Base-by-base conservation (phyloP, 1,139 yeast genomes). In the Lodderomyces beijingensis region DNA sequence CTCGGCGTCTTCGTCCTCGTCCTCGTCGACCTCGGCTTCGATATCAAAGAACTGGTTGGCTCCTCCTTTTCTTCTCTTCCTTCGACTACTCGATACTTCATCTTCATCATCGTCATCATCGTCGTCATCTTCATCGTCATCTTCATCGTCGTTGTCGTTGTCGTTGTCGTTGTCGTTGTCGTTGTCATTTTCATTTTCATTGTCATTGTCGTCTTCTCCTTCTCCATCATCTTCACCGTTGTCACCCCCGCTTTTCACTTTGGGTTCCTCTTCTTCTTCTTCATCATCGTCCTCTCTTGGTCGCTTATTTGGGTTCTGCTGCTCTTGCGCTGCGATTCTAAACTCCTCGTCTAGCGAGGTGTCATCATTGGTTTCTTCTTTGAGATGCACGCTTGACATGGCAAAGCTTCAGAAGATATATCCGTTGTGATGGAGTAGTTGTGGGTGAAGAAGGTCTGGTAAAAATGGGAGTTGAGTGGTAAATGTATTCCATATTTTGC, bases 11-110 rank as follows among this genome's bases (percentile, higher is more conserved):
- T 91, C 98, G 45, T 91, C 98, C 39, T 91, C 98, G 46, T 91
- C 98, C 40, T 91, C 97, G 56, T 93, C 96, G 38, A 91, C 99
- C 56, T 91, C 98, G 39, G 99, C 99, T 68, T 91, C 98, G 36
- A 91, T 94, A 83, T 91, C 99, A 61, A 91, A 74, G 59, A 91
- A 91, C 67, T 85, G 91, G 58, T 91, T 91, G 49, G 88, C 79
- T 32, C 79, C 75, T 56, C 81, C 77, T 50, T 82, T 70, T 56
- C 79, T 72, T 60, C 81, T 70, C 57, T 77, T 75, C 56, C 69
- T 66, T 22, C 62, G 57, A 36, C 62, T 52, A 3, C 62, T 60
- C 6, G 59, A 58, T 11, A 57, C 68, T n/a, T 65, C 74, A 2
- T 69, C 74, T 1, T 70, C 77, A 1, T 71, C 77, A 0, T 70